phyloP scores from a whole-genome alignment of 768 basidiomycete species.

The Russula brevipes region DNA sequence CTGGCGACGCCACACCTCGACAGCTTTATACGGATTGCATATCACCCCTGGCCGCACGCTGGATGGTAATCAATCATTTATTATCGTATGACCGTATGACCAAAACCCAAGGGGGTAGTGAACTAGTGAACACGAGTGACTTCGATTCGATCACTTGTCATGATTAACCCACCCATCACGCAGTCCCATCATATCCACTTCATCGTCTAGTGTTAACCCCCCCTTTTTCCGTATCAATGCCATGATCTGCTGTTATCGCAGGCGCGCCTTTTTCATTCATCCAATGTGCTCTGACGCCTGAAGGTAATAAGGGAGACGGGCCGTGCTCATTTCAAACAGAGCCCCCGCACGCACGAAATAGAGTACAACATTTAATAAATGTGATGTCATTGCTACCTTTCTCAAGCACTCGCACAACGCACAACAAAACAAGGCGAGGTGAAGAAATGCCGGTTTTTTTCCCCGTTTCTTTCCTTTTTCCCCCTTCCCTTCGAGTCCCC shows the following conservation, averaged over 20 bases:
- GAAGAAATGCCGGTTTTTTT: too few relatives aligned
- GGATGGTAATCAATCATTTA: too few relatives aligned
- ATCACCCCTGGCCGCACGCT: too few relatives aligned
- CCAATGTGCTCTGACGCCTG: too few relatives aligned
- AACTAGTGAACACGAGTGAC: not conserved
- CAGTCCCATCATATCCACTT: not conserved
- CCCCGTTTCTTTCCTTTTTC: not conserved
- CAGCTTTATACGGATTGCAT: too few relatives aligned
- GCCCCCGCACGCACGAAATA: not conserved
- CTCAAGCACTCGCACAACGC: too few relatives aligned
- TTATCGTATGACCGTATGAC: too few relatives aligned
- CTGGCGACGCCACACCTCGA: not conserved
- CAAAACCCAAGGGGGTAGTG: too few relatives aligned
- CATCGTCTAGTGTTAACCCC: not conserved
- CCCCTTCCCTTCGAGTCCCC: too few relatives aligned
- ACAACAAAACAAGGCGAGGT: too few relatives aligned
- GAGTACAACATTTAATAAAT: not conserved
- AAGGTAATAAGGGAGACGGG: too few relatives aligned
- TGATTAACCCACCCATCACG: not conserved
- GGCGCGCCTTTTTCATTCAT: not conserved
- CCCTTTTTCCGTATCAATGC: not conserved
- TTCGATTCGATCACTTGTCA: not conserved
- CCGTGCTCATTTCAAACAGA: not conserved
- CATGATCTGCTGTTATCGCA: not conserved
- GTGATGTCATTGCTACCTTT: slow-evolving; percentile 4